These are phyloP conservation scores for Cadophora malorum DNA, from an alignment of 2,329 filamentous ascomycete species.

Conservation along the genomic window DNA sequence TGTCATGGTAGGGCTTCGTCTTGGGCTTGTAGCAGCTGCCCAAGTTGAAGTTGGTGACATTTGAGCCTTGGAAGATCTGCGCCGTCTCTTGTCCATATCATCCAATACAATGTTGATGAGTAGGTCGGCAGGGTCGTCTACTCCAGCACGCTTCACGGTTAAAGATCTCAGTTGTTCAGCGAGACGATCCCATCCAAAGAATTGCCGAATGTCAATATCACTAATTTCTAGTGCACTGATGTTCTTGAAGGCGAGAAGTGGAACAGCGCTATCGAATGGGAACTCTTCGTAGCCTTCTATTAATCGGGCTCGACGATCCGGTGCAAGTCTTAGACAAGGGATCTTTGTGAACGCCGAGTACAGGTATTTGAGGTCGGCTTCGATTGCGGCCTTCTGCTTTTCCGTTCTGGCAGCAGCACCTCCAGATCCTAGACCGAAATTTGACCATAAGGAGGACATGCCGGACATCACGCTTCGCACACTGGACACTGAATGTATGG, in stretches of 20 bases:
- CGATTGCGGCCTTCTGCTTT: slow-evolving; percentile 84
- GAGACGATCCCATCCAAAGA: slow-evolving; percentile 95
- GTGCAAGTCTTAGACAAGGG: slow-evolving; percentile 84
- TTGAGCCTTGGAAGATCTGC: slow-evolving; percentile 85
- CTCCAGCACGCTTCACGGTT: slow-evolving; percentile 82
- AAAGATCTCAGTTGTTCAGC: slow-evolving; percentile 91
- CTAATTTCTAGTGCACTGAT: slow-evolving; percentile 91
- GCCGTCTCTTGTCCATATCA: slow-evolving; percentile 90
- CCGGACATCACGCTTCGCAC: slow-evolving; percentile 97
- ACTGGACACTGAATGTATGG: slow-evolving; percentile 94
- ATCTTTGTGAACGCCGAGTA: slow-evolving; percentile 99
- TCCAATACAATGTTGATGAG: slow-evolving; percentile 93
- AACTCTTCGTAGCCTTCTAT: slow-evolving; percentile 97
- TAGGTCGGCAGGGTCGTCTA: slow-evolving; percentile 90
- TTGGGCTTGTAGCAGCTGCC: slow-evolving; percentile 62
- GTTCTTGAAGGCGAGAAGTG: slow-evolving; percentile 97
- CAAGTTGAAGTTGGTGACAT: slow-evolving; percentile 78
- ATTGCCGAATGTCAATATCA: slow-evolving; percentile 95
- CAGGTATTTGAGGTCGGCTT: slow-evolving; percentile 90
- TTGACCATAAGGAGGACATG: slow-evolving; percentile 93
- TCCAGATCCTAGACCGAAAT: slow-evolving; percentile 80
- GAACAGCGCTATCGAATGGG: slow-evolving; percentile 95
- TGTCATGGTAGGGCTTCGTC: slow-evolving; percentile 67
- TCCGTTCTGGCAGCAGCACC: slow-evolving; percentile 84
- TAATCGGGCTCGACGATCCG: slow-evolving; percentile 89